These are phyloP conservation scores for Magnolia kwangsiensis DNA, from an alignment of 164 flowering plant genomes.

Conservation along the genomic window DNA sequence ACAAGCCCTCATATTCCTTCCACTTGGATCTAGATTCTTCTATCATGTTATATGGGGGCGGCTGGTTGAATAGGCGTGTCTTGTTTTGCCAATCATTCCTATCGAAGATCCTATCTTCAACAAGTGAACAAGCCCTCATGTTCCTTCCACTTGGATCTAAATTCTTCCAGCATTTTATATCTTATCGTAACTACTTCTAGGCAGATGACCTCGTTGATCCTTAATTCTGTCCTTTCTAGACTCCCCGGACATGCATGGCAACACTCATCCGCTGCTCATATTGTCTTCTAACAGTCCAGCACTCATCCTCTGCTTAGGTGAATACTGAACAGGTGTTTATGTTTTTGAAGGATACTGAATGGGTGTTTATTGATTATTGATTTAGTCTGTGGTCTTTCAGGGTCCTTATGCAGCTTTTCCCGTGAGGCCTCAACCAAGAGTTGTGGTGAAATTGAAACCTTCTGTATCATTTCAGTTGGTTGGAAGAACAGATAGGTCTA, in stretches of 20 bases:
- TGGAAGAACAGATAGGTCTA: slow-evolving; percentile 23
- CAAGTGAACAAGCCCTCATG: no score
- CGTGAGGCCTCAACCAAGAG: slow-evolving; percentile 25
- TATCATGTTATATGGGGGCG: no score
- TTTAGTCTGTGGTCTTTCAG: background rate
- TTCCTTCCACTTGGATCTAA: no score
- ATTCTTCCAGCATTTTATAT: background rate
- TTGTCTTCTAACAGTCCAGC: background rate
- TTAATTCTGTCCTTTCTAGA: background rate
- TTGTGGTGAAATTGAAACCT: slow-evolving; percentile 27
- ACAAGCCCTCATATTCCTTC: no score
- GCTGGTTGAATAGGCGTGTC: no score
- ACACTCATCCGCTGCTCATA: background rate
- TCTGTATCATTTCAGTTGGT: slow-evolving; percentile 21
- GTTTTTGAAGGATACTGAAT: no score
- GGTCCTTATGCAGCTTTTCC: background rate
- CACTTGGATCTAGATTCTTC: no score
- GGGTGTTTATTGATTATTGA: background rate
- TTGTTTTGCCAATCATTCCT: no score
- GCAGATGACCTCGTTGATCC: background rate
- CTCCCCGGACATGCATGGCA: background rate
- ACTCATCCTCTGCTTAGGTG: background rate
- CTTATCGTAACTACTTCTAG: background rate
- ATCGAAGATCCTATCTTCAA: no score
- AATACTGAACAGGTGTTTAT: background rate